Evolutionary conservation across 2,329 filamentous ascomycete species (phyloP).

Genomic region (Aspergillus hiratsukae): DNA sequence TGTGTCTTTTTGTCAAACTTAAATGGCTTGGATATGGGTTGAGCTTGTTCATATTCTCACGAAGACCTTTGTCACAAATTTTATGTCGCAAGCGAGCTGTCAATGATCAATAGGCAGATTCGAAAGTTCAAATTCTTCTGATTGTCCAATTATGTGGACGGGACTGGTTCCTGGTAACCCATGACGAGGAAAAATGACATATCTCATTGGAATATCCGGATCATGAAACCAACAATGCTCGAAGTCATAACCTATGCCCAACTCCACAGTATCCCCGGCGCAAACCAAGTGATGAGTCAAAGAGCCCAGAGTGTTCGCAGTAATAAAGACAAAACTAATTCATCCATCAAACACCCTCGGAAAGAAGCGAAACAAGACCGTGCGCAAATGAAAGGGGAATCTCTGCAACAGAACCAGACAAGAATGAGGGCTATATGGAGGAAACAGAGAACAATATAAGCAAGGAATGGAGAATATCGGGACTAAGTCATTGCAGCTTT

Average conservation of each 20-base stretch:
- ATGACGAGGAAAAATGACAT: not conserved
- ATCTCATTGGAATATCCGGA: constrained; percentile 9
- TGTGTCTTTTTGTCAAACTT: constrained; percentile 1
- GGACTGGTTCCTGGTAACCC: not conserved
- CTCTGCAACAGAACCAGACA: not conserved
- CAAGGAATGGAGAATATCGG: not conserved
- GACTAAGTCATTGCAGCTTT: constrained; percentile 15
- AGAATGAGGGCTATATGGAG: constrained; percentile 15
- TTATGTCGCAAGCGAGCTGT: not conserved
- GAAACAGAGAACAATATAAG: not conserved
- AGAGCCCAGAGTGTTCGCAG: not conserved
- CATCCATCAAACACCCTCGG: not conserved
- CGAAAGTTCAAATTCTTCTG: not conserved
- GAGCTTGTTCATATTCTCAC: not conserved
- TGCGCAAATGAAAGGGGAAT: not conserved
- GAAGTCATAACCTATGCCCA: constrained; percentile 1
- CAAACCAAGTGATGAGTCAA: not conserved
- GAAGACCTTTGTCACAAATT: not conserved
- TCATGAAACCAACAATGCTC: constrained; percentile 5
- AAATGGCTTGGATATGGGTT: not conserved
- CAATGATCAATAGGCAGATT: not conserved
- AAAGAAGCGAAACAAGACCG: not conserved
- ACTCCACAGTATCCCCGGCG: not conserved
- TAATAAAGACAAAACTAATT: not conserved
- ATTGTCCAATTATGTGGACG: not conserved